Conservation (phyloP, 345 rosid species). For the Carallia pectinifolia region DNA sequence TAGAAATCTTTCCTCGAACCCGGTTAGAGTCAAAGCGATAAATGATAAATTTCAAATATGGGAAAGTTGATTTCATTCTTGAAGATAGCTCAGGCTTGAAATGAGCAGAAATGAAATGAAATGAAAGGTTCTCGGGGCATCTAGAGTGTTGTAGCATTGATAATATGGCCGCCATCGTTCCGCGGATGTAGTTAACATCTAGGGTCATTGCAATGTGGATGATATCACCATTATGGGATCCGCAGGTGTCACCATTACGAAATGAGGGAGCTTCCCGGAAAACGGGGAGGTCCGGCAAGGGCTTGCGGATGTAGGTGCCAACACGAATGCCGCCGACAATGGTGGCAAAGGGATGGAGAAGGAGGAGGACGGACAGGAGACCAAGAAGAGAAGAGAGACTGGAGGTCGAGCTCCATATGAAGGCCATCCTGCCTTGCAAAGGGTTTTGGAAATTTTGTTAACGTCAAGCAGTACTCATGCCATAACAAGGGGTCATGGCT, state of each 20-base stretch:
- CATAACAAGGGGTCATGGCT: background rate
- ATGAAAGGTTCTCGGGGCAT: constrained; percentile 58
- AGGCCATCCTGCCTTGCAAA: constrained; percentile 58
- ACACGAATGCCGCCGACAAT: constrained; percentile 30
- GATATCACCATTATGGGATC: constrained; percentile 19
- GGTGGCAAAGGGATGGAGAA: constrained; percentile 29
- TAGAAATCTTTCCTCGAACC: constrained; percentile 55
- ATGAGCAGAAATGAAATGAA: constrained; percentile 58
- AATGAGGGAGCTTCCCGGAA: constrained; percentile 60
- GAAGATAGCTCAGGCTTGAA: constrained; percentile 38
- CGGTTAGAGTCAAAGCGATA: constrained; percentile 48
- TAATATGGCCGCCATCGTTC: constrained; percentile 67
- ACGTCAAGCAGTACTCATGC: too few species aligned
- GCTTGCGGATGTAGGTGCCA: constrained; percentile 32
- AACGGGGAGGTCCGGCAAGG: constrained; percentile 37
- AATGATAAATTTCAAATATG: constrained; percentile 54
- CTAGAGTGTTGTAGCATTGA: constrained; percentile 57
- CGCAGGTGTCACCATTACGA: constrained; percentile 49
- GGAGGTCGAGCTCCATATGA: constrained; percentile 37
- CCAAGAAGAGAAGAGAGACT: constrained; percentile 37
- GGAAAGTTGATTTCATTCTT: constrained; percentile 53
- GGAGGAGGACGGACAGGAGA: constrained; percentile 64
- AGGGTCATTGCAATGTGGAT: constrained; percentile 67
- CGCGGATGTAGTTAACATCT: constrained; percentile 64
- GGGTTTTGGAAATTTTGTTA: background rate